These are phyloP conservation scores for Penicillium sp. DNA, from an alignment of 2,329 filamentous ascomycete genomes.

Conservation along the genomic window DNA sequence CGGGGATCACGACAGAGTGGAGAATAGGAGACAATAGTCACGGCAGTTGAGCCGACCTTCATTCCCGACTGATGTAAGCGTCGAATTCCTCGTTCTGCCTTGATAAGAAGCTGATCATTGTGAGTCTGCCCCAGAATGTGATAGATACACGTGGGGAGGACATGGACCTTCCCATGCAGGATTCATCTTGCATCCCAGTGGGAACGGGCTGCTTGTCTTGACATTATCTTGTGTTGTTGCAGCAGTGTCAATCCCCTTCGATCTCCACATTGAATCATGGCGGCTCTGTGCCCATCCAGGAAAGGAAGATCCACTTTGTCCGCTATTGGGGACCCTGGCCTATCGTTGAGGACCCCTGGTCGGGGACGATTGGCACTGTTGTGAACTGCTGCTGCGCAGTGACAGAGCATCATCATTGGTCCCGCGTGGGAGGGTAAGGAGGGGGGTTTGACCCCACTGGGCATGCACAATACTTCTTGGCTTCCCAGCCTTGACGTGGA, in stretches of 20 bases:
- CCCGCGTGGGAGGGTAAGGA: slow-evolving; percentile 6
- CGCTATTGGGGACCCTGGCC: slow-evolving; percentile 25
- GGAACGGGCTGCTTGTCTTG: too few species aligned
- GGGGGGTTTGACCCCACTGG: slow-evolving; percentile 16
- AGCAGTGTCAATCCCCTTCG: background rate
- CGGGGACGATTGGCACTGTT: slow-evolving; percentile 20
- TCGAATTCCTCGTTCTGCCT: too few species aligned
- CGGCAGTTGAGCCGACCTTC: background rate
- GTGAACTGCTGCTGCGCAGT: slow-evolving; percentile 18
- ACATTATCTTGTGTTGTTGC: too few species aligned
- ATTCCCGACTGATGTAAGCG: too few species aligned
- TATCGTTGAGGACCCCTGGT: slow-evolving; percentile 19
- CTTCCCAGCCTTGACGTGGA: slow-evolving; percentile 4
- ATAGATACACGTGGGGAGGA: too few species aligned
- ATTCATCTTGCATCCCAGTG: too few species aligned
- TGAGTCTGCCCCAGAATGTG: too few species aligned
- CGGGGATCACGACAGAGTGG: too few species aligned
- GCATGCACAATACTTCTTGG: slow-evolving; percentile 13
- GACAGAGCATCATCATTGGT: slow-evolving; percentile 15
- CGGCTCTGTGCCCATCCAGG: slow-evolving; percentile 6
- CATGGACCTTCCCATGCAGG: background rate
- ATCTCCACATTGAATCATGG: background rate
- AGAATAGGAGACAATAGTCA: background rate
- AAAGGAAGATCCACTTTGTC: slow-evolving; percentile 9
- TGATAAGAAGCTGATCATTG: too few species aligned